Conservation (phyloP, 2,329 filamentous ascomycete genomes). For the Elsinoe australis region DNA sequence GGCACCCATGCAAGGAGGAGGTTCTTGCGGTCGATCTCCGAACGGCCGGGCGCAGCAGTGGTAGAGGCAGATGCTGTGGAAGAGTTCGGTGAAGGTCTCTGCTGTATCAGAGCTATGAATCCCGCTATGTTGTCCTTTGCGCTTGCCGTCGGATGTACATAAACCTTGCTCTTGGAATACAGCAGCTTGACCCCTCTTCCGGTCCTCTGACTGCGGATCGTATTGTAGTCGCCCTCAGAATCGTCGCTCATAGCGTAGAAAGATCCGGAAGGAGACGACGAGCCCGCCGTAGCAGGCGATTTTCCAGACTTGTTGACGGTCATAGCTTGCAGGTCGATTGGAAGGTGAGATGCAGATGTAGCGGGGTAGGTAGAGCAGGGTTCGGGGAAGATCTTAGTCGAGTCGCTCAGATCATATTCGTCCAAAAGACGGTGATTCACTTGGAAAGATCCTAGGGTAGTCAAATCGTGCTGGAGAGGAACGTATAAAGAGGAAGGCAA, state of each 20-base stretch:
- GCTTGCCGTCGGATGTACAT: constrained; percentile 87
- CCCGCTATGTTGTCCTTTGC: constrained; percentile 93
- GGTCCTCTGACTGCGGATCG: constrained; percentile 69
- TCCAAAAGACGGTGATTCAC: too few relatives aligned
- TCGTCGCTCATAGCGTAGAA: constrained; percentile 97
- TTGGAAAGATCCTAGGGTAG: too few relatives aligned
- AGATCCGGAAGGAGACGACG: constrained; percentile 70
- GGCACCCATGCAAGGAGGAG: constrained; percentile 90
- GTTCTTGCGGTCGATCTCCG: constrained; percentile 38
- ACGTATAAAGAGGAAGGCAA: too few relatives aligned
- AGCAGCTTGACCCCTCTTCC: constrained; percentile 85
- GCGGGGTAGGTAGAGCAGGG: neutral
- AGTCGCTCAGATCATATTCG: too few relatives aligned
- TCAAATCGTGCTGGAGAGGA: too few relatives aligned
- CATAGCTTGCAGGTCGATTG: too few relatives aligned
- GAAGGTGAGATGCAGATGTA: too few relatives aligned
- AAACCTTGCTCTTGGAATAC: constrained; percentile 98
- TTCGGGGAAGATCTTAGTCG: neutral
- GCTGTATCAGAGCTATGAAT: constrained; percentile 86
- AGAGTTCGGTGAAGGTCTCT: constrained; percentile 67
- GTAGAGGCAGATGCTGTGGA: constrained; percentile 26
- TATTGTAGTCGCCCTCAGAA: constrained; percentile 91
- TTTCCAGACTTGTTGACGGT: constrained; percentile 3
- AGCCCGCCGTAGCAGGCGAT: constrained; percentile 20
- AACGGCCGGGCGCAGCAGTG: constrained; percentile 33